Evolutionary conservation across 2,329 filamentous ascomycete genomes (phyloP).

Genomic region (Zasmidium angulare): DNA sequence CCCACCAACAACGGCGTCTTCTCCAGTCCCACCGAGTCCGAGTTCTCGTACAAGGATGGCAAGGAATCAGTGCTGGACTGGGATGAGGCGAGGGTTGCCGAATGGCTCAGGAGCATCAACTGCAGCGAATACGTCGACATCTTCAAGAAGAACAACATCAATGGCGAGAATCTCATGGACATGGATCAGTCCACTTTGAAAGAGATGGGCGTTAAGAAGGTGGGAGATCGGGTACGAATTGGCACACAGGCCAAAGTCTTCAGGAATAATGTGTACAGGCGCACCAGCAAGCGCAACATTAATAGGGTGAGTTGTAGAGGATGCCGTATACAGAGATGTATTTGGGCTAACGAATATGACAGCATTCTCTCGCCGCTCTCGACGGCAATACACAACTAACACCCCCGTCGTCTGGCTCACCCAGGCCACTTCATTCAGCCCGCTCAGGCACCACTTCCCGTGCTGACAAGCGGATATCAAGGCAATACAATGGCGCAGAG

Average conservation of each 20-base stretch:
- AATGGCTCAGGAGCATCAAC: slow-evolving; percentile 88
- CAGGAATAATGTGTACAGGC: slow-evolving; percentile 49
- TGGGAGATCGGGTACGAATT: slow-evolving; percentile 91
- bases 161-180: slow-evolving; percentile 92
- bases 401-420: slow-evolving; percentile 63
- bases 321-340: background rate
- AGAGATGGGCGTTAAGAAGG: slow-evolving; percentile 97
- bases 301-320: slow-evolving; percentile 65
- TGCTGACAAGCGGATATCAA: slow-evolving; percentile 49
- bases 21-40: slow-evolving; percentile 84
- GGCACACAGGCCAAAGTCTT: slow-evolving; percentile 52
- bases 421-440: slow-evolving; percentile 60
- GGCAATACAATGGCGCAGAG: slow-evolving; percentile 46
- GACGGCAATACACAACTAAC: slow-evolving; percentile 60
- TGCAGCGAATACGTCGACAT: slow-evolving; percentile 91
- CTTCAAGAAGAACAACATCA: slow-evolving; percentile 91
- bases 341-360: slow-evolving; percentile 8
- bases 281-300: slow-evolving; percentile 62
- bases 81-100: slow-evolving; percentile 88
- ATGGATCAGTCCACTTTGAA: slow-evolving; percentile 96
- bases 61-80: slow-evolving; percentile 56
- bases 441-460: slow-evolving; percentile 46
- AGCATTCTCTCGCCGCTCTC: slow-evolving; percentile 83
- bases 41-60: slow-evolving; percentile 67
- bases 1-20: slow-evolving; percentile 49